A percentile compares a stretch with the other conserved stretches of the same genome.
phyloP scores from a whole-genome alignment of 2,329 filamentous ascomycete species.

The Paecilomyces fulvus region DNA sequence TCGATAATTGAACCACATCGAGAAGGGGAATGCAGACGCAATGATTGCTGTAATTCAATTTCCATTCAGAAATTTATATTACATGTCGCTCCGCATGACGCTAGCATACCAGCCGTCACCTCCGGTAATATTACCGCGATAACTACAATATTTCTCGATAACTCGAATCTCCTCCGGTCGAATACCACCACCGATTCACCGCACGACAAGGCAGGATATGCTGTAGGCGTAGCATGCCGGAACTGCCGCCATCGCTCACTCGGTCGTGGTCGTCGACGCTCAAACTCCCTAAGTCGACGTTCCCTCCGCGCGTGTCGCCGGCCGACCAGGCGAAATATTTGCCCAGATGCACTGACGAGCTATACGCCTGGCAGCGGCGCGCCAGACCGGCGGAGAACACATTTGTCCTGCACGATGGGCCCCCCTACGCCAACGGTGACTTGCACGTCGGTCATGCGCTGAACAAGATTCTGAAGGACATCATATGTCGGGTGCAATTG shows the following conservation, averaged over 20 bases:
- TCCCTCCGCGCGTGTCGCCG: constrained; percentile 46
- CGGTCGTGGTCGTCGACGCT: constrained; percentile 64
- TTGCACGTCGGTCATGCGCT: constrained; percentile 90
- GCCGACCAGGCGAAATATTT: constrained; percentile 52
- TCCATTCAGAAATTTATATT: neutral
- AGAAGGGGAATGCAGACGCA: too few relatives aligned
- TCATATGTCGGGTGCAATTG: constrained; percentile 74
- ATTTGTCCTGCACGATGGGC: constrained; percentile 89
- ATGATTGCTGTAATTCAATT: too few relatives aligned
- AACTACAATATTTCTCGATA: neutral
- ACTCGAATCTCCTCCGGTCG: neutral
- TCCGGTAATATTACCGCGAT: neutral
- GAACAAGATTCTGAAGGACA: constrained; percentile 96
- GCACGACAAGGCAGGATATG: constrained; percentile 13
- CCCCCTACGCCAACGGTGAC: constrained; percentile 88
- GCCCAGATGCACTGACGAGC: constrained; percentile 69
- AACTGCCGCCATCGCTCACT: constrained; percentile 27
- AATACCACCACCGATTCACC: neutral
- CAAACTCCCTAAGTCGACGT: constrained; percentile 64
- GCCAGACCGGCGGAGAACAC: constrained; percentile 45
- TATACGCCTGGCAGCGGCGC: constrained; percentile 77
- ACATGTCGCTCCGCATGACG: too few relatives aligned
- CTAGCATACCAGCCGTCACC: neutral
- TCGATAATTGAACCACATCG: neutral
- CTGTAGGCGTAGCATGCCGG: constrained; percentile 28